These are phyloP conservation scores for Phytopythium sindhum DNA, from an alignment of 352 stramenopile species.

Conservation along the genomic window DNA sequence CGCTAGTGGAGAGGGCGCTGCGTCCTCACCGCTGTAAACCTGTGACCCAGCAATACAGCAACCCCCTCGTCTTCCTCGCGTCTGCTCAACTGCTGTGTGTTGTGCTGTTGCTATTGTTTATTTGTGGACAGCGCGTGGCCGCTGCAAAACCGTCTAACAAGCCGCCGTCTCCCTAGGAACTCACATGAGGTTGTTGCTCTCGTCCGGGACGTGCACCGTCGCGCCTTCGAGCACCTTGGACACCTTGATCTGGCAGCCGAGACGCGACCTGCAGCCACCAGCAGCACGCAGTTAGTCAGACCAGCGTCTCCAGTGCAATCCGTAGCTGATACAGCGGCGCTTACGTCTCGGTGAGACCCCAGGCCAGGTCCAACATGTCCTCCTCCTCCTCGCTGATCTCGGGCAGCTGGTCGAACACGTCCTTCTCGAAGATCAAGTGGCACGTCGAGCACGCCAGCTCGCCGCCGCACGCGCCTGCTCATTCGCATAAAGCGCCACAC, in stretches of 20 bases:
- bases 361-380: constrained; percentile 95
- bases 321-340: constrained; percentile 13
- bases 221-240: constrained; percentile 84
- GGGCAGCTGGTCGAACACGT: constrained; percentile 85
- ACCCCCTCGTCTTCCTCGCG: neutral
- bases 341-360: constrained; percentile 92
- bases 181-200: constrained; percentile 89
- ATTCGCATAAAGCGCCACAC: too few species aligned
- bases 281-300: neutral
- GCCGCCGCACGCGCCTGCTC: constrained; percentile 85
- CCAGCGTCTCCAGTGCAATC: neutral
- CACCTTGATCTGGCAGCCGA: constrained; percentile 91
- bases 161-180: neutral
- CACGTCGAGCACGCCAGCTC: constrained; percentile 94
- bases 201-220: constrained; percentile 85
- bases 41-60: neutral
- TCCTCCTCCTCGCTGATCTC: constrained; percentile 92
- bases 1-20: neutral
- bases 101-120: neutral
- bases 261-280: constrained; percentile 37
- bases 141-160: constrained; percentile 3
- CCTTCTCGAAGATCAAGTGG: constrained; percentile 90
- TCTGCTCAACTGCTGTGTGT: neutral
- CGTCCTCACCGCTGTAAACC: neutral
- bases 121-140: neutral